A percentile compares a stretch with the other conserved stretches of the same genome.
Evolutionary conservation across 176 grass and related monocot species (phyloP).

Genomic region (Hordeum marinum): DNA sequence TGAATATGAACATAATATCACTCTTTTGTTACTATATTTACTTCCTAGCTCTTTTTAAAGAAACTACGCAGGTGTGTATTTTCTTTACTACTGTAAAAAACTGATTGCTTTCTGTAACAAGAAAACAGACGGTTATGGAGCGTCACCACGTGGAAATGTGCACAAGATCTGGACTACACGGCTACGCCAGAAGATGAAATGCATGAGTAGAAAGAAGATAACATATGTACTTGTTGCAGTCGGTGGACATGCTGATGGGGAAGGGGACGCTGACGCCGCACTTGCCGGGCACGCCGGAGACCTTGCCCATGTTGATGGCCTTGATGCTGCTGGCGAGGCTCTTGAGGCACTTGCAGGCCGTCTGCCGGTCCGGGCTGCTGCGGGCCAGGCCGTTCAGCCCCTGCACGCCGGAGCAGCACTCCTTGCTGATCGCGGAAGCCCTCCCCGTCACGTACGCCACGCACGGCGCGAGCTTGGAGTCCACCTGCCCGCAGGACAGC

Average conservation of each 20-base stretch:
- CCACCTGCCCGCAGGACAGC: constrained; percentile 45
- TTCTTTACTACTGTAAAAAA: no score
- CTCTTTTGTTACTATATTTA: neutral
- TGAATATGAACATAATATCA: neutral
- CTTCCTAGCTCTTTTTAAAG: neutral
- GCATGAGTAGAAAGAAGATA: no score
- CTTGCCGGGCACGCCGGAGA: constrained; percentile 31
- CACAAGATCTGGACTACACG: no score
- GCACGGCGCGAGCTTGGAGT: constrained; percentile 24
- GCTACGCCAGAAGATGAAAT: no score
- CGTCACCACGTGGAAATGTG: neutral
- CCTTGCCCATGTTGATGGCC: constrained; percentile 10
- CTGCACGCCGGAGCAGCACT: constrained; percentile 40
- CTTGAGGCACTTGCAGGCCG: constrained; percentile 30
- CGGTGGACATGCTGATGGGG: constrained; percentile 43
- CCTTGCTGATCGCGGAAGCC: accelerated
- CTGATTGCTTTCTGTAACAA: neutral
- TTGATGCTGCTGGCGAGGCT: constrained; percentile 17
- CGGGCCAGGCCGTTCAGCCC: neutral
- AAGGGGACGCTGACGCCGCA: constrained; percentile 37
- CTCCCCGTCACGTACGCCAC: constrained; percentile 32
- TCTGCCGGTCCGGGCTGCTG: neutral
- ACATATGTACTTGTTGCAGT: constrained; percentile 46
- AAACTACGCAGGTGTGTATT: no score
- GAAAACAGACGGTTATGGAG: neutral